phyloP scores from a whole-genome alignment of 768 basidiomycete genomes.

The Suillus weaverae region DNA sequence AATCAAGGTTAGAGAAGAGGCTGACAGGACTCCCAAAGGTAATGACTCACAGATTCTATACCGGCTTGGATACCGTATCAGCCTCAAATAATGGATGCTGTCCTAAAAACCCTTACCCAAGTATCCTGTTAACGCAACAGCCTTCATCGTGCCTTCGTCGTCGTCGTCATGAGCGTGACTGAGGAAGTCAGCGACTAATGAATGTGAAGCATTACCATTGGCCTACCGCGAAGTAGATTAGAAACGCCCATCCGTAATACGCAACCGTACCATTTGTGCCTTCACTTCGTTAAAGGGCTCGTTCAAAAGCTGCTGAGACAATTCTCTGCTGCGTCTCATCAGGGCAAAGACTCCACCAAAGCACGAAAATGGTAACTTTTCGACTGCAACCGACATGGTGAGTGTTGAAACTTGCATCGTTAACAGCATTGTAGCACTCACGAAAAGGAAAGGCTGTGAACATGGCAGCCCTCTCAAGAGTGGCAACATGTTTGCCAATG shows the following conservation, averaged over 20 bases:
- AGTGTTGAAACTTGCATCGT: background rate
- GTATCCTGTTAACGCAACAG: background rate
- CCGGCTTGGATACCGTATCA: background rate
- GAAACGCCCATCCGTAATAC: background rate
- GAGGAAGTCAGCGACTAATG: conserved; percentile 2
- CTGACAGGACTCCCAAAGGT: background rate
- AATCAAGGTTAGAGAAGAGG: background rate
- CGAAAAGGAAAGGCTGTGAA: conserved; percentile 9
- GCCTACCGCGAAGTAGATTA: background rate
- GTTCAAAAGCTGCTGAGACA: background rate
- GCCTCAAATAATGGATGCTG: background rate
- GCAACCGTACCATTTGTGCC: background rate
- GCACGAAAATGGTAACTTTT: conserved; percentile 7
- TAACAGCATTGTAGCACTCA: background rate
- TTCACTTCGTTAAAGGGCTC: conserved; percentile 5
- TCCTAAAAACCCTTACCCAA: background rate
- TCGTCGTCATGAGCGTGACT: background rate
- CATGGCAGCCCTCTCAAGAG: background rate
- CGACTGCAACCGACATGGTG: conserved; percentile 2
- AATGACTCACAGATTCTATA: background rate
- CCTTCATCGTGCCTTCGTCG: conserved; percentile 1
- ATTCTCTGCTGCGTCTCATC: background rate
- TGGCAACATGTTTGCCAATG: background rate
- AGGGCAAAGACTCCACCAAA: conserved; percentile 5
- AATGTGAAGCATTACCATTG: background rate